Percentiles rank a stretch among this genome's conserved stretches.
These are phyloP conservation scores for Wallacemonas sp. DNA, from an alignment of 208 protist species.

Conservation along the genomic window DNA sequence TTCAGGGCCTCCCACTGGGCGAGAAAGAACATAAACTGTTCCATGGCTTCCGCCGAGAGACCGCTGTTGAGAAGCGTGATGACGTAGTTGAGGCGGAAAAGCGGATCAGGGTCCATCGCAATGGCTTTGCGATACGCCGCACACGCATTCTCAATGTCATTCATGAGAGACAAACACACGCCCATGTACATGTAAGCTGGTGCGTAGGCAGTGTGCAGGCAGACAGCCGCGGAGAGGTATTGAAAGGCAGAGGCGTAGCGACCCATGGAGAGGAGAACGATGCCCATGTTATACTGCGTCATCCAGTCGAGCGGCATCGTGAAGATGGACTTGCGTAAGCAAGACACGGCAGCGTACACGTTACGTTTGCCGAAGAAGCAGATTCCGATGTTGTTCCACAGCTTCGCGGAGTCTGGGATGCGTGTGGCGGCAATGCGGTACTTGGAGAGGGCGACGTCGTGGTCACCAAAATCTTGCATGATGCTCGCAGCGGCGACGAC, in stretches of 20 bases:
- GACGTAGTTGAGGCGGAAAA: constrained; percentile 92
- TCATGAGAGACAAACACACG: constrained; percentile 91
- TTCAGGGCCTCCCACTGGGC: constrained; percentile 35
- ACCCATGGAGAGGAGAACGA: constrained; percentile 89
- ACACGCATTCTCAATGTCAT: constrained; percentile 94
- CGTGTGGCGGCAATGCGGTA: constrained; percentile 91
- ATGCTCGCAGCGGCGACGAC: constrained; percentile 94
- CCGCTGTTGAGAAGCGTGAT: constrained; percentile 83
- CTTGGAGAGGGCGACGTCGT: constrained; percentile 95
- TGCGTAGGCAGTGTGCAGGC: constrained; percentile 85
- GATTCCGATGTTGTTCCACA: constrained; percentile 98
- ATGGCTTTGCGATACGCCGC: constrained; percentile 91
- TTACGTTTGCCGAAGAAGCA: constrained; percentile 96
- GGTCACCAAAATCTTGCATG: constrained; percentile 95
- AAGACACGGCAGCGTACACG: constrained; percentile 93
- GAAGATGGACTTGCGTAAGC: constrained; percentile 93
- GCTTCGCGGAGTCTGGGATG: constrained; percentile 89
- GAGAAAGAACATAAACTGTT: constrained; percentile 55
- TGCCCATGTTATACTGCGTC: constrained; percentile 94
- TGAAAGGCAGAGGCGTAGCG: constrained; percentile 96
- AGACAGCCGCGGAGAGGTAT: constrained; percentile 91
- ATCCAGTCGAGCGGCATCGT: constrained; percentile 96
- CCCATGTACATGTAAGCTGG: constrained; percentile 94
- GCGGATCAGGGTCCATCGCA: constrained; percentile 76
- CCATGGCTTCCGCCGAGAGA: constrained; percentile 29